phyloP scores from a whole-genome alignment of 768 basidiomycete genomes.

The Sporobolomyces phaffii region DNA sequence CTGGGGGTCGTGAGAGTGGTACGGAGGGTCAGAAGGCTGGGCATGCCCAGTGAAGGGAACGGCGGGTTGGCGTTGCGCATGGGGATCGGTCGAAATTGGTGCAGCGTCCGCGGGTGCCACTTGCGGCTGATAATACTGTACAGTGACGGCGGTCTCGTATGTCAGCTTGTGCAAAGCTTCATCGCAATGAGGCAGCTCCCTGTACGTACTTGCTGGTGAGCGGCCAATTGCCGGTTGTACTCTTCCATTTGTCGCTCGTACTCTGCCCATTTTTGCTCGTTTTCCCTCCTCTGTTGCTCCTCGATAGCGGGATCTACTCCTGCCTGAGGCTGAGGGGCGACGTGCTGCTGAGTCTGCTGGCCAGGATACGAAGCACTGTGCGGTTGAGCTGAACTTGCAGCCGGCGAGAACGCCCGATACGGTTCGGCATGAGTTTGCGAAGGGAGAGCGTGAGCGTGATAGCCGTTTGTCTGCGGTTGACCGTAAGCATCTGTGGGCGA shows the following conservation, averaged over 20 bases:
- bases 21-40: no score
- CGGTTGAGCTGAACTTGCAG: slow-evolving; percentile 5
- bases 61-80: no score
- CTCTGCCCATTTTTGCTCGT: slow-evolving; percentile 19
- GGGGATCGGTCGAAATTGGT: no score
- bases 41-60: no score
- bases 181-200: background rate
- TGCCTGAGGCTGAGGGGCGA: slow-evolving; percentile 24
- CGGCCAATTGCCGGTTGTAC: slow-evolving; percentile 23
- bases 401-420: slow-evolving; percentile 11
- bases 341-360: slow-evolving; percentile 13
- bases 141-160: no score
- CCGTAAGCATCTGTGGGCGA: slow-evolving; percentile 48
- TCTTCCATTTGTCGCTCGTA: slow-evolving; percentile 28
- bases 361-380: no score
- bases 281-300: slow-evolving; percentile 26
- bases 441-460: slow-evolving; percentile 44
- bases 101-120: no score
- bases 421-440: slow-evolving; percentile 39
- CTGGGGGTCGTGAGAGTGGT: no score
- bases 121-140: no score
- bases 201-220: slow-evolving; percentile 21
- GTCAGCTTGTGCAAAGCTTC: no score
- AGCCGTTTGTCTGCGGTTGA: slow-evolving; percentile 42
- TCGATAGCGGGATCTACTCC: slow-evolving; percentile 22